Base-by-base conservation (phyloP, 1,139 yeast genomes). In the Diutina neorugosa region DNA sequence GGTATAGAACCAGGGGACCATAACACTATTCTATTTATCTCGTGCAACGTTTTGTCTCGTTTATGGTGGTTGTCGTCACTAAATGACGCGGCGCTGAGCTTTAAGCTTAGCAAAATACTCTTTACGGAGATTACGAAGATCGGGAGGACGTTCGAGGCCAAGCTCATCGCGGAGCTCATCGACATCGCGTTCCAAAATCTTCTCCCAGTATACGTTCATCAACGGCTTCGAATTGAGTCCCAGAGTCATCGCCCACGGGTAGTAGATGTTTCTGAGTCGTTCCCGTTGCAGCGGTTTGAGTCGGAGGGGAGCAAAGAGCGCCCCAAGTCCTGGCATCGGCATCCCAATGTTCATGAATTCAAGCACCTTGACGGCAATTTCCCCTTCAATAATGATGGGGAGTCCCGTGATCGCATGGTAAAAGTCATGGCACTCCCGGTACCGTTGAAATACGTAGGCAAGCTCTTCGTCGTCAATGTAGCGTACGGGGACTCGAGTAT, bases 391-490 rank as follows among this genome's bases (percentile, higher is more conserved):
- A 46, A 87, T 84, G 48, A 91, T 87, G 0, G 98, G 98, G 53
- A 89, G 74, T 8, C 96, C 94, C 0, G 96, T 86, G 44, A 93
- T 76, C 1, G 98, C 89, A 65, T 93, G 99, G 64, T 90, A 93
- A 62, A 93, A 93, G 65, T 93, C 99, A 62, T 93, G 99, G 64
- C 97, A 91, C 64, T 93, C 98, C 53, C 99, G 79, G 66, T 93
- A 93, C 58, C 98, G 71, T 65, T 90, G 95, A 74, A 82, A 89
- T 18, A 93, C 86, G 63, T 86, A 93, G 0, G 97, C 97, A 61
- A 90, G 78, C 62, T 89, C 96, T 47, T 88, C 94, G 63, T 93
- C 90, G 59, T 88, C 94, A 46, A 93, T 88, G 65, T 80, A 93
- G 55, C 81, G 78, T 5, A 93, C 98, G 0, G 89, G 84, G 2